Evolutionary conservation across 1,284 basidiomycete species (phyloP), one percentile per base, ranked within the genome.

Genomic region (Psilocybe mexicana): DNA sequence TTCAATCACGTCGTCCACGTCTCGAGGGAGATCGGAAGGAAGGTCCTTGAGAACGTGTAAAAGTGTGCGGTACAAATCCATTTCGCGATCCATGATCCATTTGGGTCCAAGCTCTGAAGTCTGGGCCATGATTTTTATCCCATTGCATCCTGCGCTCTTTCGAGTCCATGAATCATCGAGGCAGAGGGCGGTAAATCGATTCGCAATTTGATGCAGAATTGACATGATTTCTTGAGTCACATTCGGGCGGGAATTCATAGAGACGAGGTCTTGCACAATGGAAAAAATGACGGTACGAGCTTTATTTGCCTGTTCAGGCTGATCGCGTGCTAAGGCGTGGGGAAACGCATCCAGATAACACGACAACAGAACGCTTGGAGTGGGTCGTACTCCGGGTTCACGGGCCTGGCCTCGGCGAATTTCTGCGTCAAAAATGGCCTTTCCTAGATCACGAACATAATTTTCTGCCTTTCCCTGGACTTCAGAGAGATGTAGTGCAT

Each of bases 31-130:
- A 64, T 99, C 96, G 63, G 86, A 85, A 0, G 97, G 96, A 70
- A 98, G 92, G 70, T 99, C 96, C 71, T 99, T 98, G 51, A 99
- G 80, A 61, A 96, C 92, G 69, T 96, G 96, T 46, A 99, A 79
- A 35, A 99, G 82, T 3, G 93, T 95, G 46, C 96, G 89, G 52
- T 96, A 86, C 62, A 98, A 87, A 66, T 99, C 96, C 45, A 93
- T 83, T 71, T 97, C 92, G 48, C 94, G 88, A 57, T 97, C 94
- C 60, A 85, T 82, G 50, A 96, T 82, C 93, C 95, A 97, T 63
- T 84, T 86, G 43, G 85, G 77, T 25, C 87, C 90, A 26, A 97
- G 76, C 24, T 88, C 83, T 1, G 89, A 83, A 12, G 87, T 85
- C 54, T 79, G 75, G 0, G 88, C 85, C 74, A 98, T 83, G 57